phyloP scores from a whole-genome alignment of 495 filamentous ascomycete genomes.

The Annulohypoxylon stygium region DNA sequence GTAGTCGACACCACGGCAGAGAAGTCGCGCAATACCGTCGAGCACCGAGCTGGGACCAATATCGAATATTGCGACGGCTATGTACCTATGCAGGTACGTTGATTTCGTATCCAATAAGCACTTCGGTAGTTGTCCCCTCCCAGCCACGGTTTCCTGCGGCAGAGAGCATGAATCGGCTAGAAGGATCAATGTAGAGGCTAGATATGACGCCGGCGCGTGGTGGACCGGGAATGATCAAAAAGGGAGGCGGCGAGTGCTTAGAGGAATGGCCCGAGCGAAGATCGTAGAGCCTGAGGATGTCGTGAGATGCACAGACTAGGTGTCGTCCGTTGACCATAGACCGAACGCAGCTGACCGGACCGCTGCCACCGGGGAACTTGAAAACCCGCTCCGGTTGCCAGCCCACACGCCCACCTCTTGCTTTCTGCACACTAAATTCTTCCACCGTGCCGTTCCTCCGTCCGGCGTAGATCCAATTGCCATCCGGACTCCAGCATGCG shows the following conservation, averaged over 20 bases:
- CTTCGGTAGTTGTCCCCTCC: conserved; percentile 94
- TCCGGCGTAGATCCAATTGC: conserved; percentile 94
- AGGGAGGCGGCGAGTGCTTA: conserved; percentile 87
- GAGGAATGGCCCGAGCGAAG: conserved; percentile 73
- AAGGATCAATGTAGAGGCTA: conserved; percentile 84
- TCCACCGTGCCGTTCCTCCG: conserved; percentile 95
- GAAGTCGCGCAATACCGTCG: not conserved
- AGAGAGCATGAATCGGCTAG: conserved; percentile 89
- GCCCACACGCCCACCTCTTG: conserved; percentile 61
- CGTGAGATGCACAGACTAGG: conserved; percentile 93
- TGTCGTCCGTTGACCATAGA: conserved; percentile 96
- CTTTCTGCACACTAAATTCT: conserved; percentile 90
- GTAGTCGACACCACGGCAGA: not conserved
- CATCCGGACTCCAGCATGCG: conserved; percentile 96
- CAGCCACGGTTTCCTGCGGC: conserved; percentile 92
- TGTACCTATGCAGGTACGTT: conserved; percentile 37
- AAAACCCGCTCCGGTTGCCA: conserved; percentile 81
- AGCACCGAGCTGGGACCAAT: not conserved
- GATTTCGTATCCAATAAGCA: conserved; percentile 94
- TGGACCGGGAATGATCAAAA: conserved; percentile 93
- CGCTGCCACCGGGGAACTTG: conserved; percentile 90
- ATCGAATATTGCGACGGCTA: not conserved
- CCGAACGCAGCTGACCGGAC: conserved; percentile 84
- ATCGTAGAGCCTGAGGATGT: conserved; percentile 94
- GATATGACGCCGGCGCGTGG: conserved; percentile 89